These are phyloP conservation scores for Chaetomium globosum DNA, from an alignment of 2,329 filamentous ascomycete genomes.

Conservation along the genomic window DNA sequence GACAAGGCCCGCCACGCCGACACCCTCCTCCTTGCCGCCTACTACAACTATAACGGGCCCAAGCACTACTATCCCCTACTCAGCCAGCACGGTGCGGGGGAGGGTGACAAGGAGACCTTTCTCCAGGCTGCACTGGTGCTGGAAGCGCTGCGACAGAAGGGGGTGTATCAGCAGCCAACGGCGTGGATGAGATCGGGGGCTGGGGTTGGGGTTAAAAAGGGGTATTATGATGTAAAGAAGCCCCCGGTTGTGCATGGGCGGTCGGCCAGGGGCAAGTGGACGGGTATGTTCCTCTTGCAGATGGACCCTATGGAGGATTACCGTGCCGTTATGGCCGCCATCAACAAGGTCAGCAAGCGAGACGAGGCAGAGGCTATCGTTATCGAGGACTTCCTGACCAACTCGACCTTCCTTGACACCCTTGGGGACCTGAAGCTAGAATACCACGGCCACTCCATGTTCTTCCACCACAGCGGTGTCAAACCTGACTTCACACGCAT, in stretches of 20 bases:
- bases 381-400: slow-evolving; percentile 21
- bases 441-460: slow-evolving; percentile 37
- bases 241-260: slow-evolving; percentile 24
- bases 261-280: slow-evolving; percentile 18
- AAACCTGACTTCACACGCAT: slow-evolving; percentile 43
- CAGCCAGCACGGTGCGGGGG: slow-evolving; percentile 47
- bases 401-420: slow-evolving; percentile 23
- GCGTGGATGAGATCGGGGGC: slow-evolving; percentile 25
- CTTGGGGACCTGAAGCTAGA: slow-evolving; percentile 17
- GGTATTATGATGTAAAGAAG: slow-evolving; percentile 32
- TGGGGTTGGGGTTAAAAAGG: slow-evolving; percentile 27
- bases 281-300: slow-evolving; percentile 32
- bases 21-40: slow-evolving; percentile 53
- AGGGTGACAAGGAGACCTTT: slow-evolving; percentile 56
- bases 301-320: slow-evolving; percentile 32
- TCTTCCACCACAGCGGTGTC: slow-evolving; percentile 45
- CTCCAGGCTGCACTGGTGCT: slow-evolving; percentile 49
- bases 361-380: background rate
- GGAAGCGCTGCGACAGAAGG: slow-evolving; percentile 44
- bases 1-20: slow-evolving; percentile 52
- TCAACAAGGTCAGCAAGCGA: slow-evolving; percentile 27
- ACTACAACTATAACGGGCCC: slow-evolving; percentile 60
- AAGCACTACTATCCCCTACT: slow-evolving; percentile 54
- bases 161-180: slow-evolving; percentile 19
- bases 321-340: slow-evolving; percentile 27